Evolutionary conservation across 2,329 filamentous ascomycete species (phyloP).

Genomic region (Colletotrichum sp.): DNA sequence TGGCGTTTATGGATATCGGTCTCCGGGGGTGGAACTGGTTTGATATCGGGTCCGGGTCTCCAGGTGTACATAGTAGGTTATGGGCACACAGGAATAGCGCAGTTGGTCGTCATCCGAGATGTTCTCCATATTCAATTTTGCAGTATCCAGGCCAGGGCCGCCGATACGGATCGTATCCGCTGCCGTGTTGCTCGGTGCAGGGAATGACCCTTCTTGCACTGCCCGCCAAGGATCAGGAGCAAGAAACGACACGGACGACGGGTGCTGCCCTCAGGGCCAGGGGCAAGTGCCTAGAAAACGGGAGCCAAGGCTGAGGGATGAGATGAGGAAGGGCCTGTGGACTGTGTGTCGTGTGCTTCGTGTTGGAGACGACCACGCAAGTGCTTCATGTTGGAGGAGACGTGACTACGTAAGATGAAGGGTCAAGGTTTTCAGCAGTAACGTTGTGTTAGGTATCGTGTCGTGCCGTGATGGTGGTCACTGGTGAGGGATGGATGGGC

Average conservation of each 20-base stretch:
- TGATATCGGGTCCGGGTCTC: background rate
- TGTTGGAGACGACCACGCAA: background rate
- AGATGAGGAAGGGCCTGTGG: background rate
- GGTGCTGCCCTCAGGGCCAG: background rate
- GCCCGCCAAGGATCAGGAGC: constrained; percentile 9
- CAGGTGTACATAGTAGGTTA: background rate
- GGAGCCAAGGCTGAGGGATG: constrained; percentile 4
- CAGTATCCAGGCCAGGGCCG: background rate
- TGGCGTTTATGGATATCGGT: background rate
- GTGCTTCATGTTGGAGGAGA: background rate
- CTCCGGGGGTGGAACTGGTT: background rate
- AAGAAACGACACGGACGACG: background rate
- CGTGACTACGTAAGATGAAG: background rate
- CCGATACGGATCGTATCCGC: background rate
- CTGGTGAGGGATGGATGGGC: background rate
- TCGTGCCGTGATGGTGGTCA: background rate
- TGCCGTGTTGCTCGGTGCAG: background rate
- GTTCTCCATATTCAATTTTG: background rate
- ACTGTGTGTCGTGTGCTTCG: background rate
- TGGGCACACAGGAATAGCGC: background rate
- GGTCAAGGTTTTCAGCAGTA: background rate
- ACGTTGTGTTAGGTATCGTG: background rate
- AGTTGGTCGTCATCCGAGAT: background rate
- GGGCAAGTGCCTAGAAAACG: background rate
- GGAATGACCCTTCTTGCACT: constrained; percentile 4